Base-by-base conservation (phyloP, 257 asterid species). In the Paulownia fortunei region DNA sequence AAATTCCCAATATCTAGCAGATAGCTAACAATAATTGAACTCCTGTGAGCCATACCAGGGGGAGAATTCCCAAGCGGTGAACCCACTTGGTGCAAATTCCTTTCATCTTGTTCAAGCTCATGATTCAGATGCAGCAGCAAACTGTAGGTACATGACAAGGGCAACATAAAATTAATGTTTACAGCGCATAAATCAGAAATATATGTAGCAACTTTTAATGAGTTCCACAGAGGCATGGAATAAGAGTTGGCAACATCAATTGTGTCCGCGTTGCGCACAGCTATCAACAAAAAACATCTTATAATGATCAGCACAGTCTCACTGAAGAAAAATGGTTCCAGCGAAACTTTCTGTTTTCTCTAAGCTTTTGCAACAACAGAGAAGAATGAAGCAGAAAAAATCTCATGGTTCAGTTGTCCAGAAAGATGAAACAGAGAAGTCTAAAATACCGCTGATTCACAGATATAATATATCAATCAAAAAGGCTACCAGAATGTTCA, bases 21-120 rank as follows among this genome's bases (percentile, higher is more conserved):
- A 26, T 56, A 11, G 46, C 54, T 69, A 61, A 47, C 34, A 30
- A 23, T 63, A 27, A 69, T n/a, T 78, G 68, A 73, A 76, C 55
- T 64, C 18, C 7, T 9, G 62, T 55, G 69, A 79, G 39, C 66
- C 87, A 77, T 78, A 69, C 97, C 89, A 13, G 91, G 84, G 68
- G 93, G 93, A 69, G 95, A 92, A 79, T 76, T 85, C 65, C 81
- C 88, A 18, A 86, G 55, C 13, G 90, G 84, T 8, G 94, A 85
- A 61, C 87, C 91, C 36, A 86, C 76, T 52, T 84, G 92, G 61
- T 80, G 81, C 66, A 87, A 80, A 74, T 26, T 71, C 81, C 82
- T 76, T 39, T 88, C 94, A 7, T 90, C 97, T 79, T 64, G 87
- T 65, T 92, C 97, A 49, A 49, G 80, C 18, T 90, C 97, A 70